These are phyloP conservation scores for Mycena amicta DNA, from an alignment of 768 basidiomycete genomes.

Conservation along the genomic window DNA sequence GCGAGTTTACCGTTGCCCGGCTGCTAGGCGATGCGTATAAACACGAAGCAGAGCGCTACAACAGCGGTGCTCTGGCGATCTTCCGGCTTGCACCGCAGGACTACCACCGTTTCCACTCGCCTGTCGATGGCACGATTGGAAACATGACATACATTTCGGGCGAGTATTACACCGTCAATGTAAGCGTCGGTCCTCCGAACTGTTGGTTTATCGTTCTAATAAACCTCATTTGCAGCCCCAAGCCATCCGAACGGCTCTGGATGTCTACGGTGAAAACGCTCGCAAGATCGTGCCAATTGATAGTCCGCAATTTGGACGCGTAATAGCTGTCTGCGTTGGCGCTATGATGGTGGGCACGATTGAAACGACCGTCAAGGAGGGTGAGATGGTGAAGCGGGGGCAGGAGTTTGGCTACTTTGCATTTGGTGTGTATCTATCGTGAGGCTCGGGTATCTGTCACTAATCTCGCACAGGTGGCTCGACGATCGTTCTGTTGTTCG, in stretches of 20 bases:
- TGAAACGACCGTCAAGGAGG: constrained; percentile 82
- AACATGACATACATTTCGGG: constrained; percentile 82
- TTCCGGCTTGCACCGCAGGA: constrained; percentile 94
- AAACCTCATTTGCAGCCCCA: constrained; percentile 70
- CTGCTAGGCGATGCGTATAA: constrained; percentile 82
- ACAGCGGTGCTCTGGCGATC: constrained; percentile 83
- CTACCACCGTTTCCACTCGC: constrained; percentile 92
- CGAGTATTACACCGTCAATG: constrained; percentile 96
- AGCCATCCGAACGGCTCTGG: constrained; percentile 86
- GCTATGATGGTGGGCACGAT: constrained; percentile 98
- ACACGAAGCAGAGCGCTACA: constrained; percentile 67
- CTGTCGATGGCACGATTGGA: constrained; percentile 84
- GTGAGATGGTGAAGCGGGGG: constrained; percentile 76
- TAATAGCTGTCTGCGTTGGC: constrained; percentile 90
- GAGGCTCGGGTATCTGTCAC: too few species aligned
- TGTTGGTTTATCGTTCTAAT: background rate
- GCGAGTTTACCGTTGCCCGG: constrained; percentile 82
- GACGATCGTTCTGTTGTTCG: constrained; percentile 89
- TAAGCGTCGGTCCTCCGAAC: constrained; percentile 34
- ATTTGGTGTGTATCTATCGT: too few species aligned
- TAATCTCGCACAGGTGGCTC: too few species aligned
- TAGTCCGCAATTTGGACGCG: constrained; percentile 84
- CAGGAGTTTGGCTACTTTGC: constrained; percentile 95
- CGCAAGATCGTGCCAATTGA: constrained; percentile 93
- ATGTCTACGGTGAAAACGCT: constrained; percentile 94